A percentile compares a stretch with the other conserved stretches of the same genome.
These are phyloP conservation scores for Avena eriantha DNA, from an alignment of 176 grass and related monocot genomes.

Conservation along the genomic window DNA sequence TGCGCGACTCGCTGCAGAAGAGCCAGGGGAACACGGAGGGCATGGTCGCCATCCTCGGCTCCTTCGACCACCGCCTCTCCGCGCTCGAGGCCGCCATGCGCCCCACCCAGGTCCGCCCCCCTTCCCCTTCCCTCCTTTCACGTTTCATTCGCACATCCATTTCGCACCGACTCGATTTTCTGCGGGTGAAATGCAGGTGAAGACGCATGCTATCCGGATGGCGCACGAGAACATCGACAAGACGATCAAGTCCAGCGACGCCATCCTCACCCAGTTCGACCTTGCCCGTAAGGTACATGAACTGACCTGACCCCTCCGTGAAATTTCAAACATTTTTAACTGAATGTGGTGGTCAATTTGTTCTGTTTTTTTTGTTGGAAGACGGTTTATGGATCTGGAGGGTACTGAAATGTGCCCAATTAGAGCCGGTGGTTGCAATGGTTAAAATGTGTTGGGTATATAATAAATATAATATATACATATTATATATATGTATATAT, in stretches of 20 bases:
- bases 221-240: slow-evolving; percentile 89
- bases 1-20: slow-evolving; percentile 73
- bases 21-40: slow-evolving; percentile 82
- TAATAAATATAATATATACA: no score
- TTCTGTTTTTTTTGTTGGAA: neutral
- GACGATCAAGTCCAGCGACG: slow-evolving; percentile 69
- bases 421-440: neutral
- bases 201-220: slow-evolving; percentile 82
- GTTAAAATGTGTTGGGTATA: neutral
- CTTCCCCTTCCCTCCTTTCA: neutral
- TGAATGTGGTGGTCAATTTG: neutral
- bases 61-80: slow-evolving; percentile 97
- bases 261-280: slow-evolving; percentile 79
- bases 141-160: neutral
- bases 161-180: neutral
- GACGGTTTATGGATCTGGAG: slow-evolving; percentile 25
- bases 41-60: slow-evolving; percentile 90
- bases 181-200: slow-evolving; percentile 51
- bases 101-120: slow-evolving; percentile 67
- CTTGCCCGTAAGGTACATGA: slow-evolving; percentile 63
- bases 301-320: neutral
- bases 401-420: neutral
- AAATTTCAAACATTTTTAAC: neutral
- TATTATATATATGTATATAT: no score
- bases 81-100: slow-evolving; percentile 91